These are phyloP conservation scores for Phytophthora melonis DNA, from an alignment of 352 stramenopile species.

Conservation along the genomic window DNA sequence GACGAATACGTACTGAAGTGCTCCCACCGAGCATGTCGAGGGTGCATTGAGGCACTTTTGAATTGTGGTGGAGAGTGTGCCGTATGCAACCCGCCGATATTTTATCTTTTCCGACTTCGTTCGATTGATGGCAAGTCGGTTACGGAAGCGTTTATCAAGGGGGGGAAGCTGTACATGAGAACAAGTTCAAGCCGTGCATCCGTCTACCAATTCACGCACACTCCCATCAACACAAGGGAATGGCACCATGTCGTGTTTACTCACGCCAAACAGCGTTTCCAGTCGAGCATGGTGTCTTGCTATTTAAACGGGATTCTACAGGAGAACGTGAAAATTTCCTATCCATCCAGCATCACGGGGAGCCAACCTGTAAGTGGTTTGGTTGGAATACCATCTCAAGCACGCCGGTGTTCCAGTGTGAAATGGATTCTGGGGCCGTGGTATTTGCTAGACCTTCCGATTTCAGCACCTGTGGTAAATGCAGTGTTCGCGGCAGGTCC, in stretches of 20 bases:
- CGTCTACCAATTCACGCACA: conserved; percentile 67
- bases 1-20: conserved; percentile 76
- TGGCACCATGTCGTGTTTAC: conserved; percentile 73
- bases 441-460: conserved; percentile 70
- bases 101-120: conserved; percentile 78
- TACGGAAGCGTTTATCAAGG: conserved; percentile 73
- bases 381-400: conserved; percentile 66
- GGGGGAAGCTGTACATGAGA: conserved; percentile 70
- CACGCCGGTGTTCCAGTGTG: conserved; percentile 47
- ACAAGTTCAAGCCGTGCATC: conserved; percentile 56
- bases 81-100: conserved; percentile 77
- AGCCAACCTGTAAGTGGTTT: conserved; percentile 69
- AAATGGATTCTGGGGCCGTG: conserved; percentile 68
- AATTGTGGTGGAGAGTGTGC: conserved; percentile 70
- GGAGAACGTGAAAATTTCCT: conserved; percentile 78
- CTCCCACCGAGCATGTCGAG: conserved; percentile 66
- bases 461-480: conserved; percentile 62
- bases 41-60: conserved; percentile 63
- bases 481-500: conserved; percentile 64
- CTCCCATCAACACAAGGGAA: conserved; percentile 39
- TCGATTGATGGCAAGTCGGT: conserved; percentile 77
- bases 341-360: conserved; percentile 59
- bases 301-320: conserved; percentile 74
- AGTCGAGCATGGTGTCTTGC: conserved; percentile 67
- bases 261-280: conserved; percentile 74